These are phyloP conservation scores for Jaltomata sinuosa DNA, from an alignment of 257 asterid species.

Conservation along the genomic window DNA sequence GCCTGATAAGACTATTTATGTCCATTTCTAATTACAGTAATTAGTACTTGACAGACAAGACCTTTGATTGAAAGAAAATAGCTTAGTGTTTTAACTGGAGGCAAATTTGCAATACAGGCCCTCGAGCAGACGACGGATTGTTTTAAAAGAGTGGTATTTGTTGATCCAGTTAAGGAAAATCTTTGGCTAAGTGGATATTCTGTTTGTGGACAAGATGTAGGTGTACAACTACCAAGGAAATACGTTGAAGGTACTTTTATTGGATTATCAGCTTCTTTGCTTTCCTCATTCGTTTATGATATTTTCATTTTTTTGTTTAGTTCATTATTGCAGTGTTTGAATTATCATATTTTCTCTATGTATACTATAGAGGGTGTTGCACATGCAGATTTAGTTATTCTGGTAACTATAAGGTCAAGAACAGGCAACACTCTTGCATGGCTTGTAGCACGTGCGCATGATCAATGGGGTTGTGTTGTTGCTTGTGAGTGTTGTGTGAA, in stretches of 20 bases:
- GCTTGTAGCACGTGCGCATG: conserved; percentile 97
- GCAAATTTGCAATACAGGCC: too few species aligned
- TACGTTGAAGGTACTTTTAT: conserved; percentile 43
- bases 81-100: too few species aligned
- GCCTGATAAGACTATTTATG: too few species aligned
- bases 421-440: conserved; percentile 95
- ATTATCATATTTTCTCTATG: neutral
- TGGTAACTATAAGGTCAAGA: conserved; percentile 91
- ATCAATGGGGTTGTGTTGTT: conserved; percentile 97
- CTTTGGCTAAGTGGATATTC: conserved; percentile 96
- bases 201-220: too few species aligned
- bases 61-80: too few species aligned
- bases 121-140: conserved; percentile 88
- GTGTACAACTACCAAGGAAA: too few species aligned
- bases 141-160: conserved; percentile 82
- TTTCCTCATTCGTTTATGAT: conserved; percentile 2
- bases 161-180: conserved; percentile 88
- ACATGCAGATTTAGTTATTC: conserved; percentile 80
- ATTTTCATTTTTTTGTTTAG: neutral
- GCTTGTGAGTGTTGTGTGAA: conserved; percentile 86
- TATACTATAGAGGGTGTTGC: conserved; percentile 61
- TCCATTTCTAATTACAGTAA: too few species aligned
- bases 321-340: neutral
- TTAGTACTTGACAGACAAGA: too few species aligned
- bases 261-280: neutral